These are phyloP conservation scores for Caryopteris hybrid DNA, from an alignment of 305 asterid genomes.

Conservation along the genomic window DNA sequence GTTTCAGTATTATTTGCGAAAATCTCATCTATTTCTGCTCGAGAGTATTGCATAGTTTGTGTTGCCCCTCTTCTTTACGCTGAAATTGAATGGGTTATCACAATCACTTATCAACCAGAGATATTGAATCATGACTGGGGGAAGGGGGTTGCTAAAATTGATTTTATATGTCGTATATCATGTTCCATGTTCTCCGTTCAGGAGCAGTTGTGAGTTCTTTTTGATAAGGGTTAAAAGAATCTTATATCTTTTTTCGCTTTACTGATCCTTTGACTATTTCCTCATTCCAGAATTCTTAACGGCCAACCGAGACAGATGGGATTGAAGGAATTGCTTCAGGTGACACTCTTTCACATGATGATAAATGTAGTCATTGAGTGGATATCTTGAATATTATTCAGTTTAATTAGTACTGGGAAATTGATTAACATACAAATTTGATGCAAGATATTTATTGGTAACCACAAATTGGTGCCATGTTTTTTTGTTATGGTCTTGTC, in stretches of 20 bases:
- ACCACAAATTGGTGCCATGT: background rate
- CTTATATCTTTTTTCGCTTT: background rate
- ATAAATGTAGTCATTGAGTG: background rate
- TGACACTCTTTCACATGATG: conserved; percentile 25
- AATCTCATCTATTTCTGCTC: background rate
- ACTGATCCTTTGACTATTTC: conserved; percentile 11
- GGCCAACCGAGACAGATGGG: conserved; percentile 98
- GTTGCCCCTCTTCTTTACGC: background rate
- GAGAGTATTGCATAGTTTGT: background rate
- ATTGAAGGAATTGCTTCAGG: conserved; percentile 96
- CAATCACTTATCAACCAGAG: background rate
- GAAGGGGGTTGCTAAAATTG: background rate
- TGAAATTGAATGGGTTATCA: background rate
- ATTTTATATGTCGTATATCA: background rate
- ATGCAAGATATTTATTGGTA: background rate
- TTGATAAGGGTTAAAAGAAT: background rate
- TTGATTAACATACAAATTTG: conserved; percentile 2
- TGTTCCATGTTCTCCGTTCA: conserved; percentile 4
- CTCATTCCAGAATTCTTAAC: conserved; percentile 68
- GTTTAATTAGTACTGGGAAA: background rate
- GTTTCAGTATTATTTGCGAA: background rate
- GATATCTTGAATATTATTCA: conserved; percentile 7
- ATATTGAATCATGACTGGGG: background rate
- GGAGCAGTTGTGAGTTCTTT: conserved; percentile 1
- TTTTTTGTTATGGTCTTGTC: background rate